Percentiles rank a stretch among this genome's conserved stretches.
phyloP scores from a whole-genome alignment of 371 early-diverging fungal species.

The Haplosporangium sp. region DNA sequence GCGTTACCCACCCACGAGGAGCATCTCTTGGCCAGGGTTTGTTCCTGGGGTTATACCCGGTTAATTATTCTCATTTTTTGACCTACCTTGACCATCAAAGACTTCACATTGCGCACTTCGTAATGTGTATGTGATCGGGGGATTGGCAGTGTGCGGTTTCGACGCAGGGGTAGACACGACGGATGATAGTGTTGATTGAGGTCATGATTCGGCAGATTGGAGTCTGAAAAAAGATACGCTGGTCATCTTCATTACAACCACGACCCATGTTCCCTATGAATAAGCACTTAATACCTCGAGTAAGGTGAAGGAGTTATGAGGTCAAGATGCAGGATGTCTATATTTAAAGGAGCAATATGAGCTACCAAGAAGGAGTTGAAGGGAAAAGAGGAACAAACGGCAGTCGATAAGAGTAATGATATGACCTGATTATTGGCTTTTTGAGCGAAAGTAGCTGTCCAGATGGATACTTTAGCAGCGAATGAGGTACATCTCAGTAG shows the following conservation, averaged over 20 bases:
- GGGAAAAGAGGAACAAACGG: neutral
- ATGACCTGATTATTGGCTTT: too few species aligned
- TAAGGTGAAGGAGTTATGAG: too few species aligned
- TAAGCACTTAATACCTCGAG: too few species aligned
- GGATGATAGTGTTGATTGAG: too few species aligned
- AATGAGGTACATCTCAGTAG: neutral
- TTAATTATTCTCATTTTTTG: neutral
- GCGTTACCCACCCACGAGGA: constrained; percentile 20
- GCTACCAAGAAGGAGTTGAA: neutral
- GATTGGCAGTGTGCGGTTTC: too few species aligned
- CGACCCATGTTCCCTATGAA: too few species aligned
- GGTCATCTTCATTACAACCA: too few species aligned
- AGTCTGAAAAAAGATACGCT: too few species aligned
- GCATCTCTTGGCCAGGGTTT: constrained; percentile 14
- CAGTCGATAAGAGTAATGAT: neutral
- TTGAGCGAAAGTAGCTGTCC: neutral
- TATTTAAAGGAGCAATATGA: too few species aligned
- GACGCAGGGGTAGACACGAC: too few species aligned
- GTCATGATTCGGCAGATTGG: too few species aligned
- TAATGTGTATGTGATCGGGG: neutral
- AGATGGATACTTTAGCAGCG: neutral
- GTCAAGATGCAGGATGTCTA: too few species aligned
- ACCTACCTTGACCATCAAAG: neutral
- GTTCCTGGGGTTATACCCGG: neutral
- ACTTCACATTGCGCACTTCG: neutral